Conservation (phyloP, 805 yeast species). For the Diddensiella caesifluorescens region DNA sequence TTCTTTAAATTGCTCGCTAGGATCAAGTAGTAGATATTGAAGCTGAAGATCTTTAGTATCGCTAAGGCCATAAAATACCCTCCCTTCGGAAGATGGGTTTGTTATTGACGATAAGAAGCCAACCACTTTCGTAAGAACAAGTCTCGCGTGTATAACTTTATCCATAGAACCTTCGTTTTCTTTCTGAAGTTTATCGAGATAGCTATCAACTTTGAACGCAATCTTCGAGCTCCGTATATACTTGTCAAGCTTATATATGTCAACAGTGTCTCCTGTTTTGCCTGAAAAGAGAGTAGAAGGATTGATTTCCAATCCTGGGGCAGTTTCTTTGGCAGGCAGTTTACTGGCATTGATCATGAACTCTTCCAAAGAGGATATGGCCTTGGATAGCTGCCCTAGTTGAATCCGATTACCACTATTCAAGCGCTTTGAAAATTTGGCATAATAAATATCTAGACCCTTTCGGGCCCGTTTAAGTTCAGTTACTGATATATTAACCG, state of each 20-base stretch:
- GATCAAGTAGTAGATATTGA: slow-evolving; percentile 73
- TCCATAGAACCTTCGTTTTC: slow-evolving; percentile 15
- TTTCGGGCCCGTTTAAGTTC: slow-evolving; percentile 44
- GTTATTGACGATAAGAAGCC: slow-evolving; percentile 59
- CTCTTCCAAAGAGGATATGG: slow-evolving; percentile 46
- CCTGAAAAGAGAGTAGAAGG: slow-evolving; percentile 49
- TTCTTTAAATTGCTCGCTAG: slow-evolving; percentile 62
- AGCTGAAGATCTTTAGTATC: slow-evolving; percentile 33
- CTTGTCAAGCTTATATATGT: slow-evolving; percentile 58
- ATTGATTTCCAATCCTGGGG: slow-evolving; percentile 52
- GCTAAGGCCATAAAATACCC: slow-evolving; percentile 56
- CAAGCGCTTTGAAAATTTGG: slow-evolving; percentile 57
- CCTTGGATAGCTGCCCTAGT: slow-evolving; percentile 54
- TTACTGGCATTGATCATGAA: slow-evolving; percentile 38
- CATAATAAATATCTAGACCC: slow-evolving; percentile 51
- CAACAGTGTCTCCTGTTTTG: slow-evolving; percentile 64
- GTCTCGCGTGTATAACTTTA: slow-evolving; percentile 18
- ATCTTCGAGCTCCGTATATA: slow-evolving; percentile 66
- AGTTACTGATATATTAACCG: slow-evolving; percentile 47
- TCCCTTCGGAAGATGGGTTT: slow-evolving; percentile 77
- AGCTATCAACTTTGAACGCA: slow-evolving; percentile 77
- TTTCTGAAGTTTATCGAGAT: slow-evolving; percentile 38
- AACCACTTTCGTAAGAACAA: slow-evolving; percentile 59
- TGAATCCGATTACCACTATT: slow-evolving; percentile 69
- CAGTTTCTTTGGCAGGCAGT: slow-evolving; percentile 27